Base-by-base conservation (phyloP, 108 stramenopile genomes). In the Discostella pseudostelligera region DNA sequence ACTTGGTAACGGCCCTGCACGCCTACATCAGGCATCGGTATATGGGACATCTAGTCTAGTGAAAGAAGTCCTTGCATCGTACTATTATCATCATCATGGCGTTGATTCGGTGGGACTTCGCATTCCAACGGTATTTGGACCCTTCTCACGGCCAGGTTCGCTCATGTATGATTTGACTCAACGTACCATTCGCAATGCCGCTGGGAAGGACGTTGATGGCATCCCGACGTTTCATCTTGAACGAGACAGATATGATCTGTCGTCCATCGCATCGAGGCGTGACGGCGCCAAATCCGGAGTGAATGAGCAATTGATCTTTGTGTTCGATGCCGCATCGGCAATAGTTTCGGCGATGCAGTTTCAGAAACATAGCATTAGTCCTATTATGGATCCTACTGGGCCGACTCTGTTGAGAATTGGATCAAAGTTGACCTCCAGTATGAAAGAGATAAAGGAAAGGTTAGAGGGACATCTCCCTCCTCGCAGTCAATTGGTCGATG, bases 51-150 rank as follows among this genome's bases (percentile, higher is more conserved):
- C 54, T 8, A 61, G 59, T 12, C 63, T 78, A 17, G 22, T 78
- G 51, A 78, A 78, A 40, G 77, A 78, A 58, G 58, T 71, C 47
- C 53, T 78, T 32, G 77, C 77, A 17, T 78, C 77, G 25, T 78
- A 71, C 55, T 78, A 70, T 48, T 36, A 78, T 58, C 65, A 39
- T 57, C 77, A 62, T 40, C 70, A 71, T 57, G 77, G 77, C 4
- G 60, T 78, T 3, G 39, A 78, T 22, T 78, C 77, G 6, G 65
- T 71, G 9, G 65, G 65, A 25, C 45, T 78, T 8, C 70, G 77
- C 13, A 39, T 78, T n/a, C 69, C 77, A 17, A 71, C 65, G 0
- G 44, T 78, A 14, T 58, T 65, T 25, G 77, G 70, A 24, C 69
- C 77, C 54, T 70, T 70, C 36, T 50, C 65, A 32, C 58, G 74